Evolutionary conservation across 2,329 filamentous ascomycete species (phyloP), one percentile per base, ranked within the genome.

Genomic region (Ophiostoma novo-ulmi): DNA sequence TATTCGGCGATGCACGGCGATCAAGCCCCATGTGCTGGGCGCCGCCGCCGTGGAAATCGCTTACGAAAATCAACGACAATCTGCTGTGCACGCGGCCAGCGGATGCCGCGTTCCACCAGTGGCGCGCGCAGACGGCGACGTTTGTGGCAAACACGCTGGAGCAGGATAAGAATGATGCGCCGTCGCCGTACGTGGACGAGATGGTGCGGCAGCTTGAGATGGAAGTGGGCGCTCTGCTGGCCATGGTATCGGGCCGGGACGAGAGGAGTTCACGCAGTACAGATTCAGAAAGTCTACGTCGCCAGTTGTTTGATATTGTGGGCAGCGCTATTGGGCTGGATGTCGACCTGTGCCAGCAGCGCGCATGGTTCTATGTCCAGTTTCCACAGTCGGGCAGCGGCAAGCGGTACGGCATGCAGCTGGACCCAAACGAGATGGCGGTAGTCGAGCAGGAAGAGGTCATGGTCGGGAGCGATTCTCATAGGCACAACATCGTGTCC

Each of bases 1-100:
- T 73, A 8, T 73, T 73, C 39, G 31, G 69, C 63, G 55, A 63
- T 38, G 67, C 48, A 5, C 70, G 67, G 20, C 63, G 22, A 10
- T 41, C 72, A 6, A 73, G 72, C 64, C 72, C 44, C 48, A 73
- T 73, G 72, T 69, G 61, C 44, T 73, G 72, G 72, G 70, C 72
- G 1, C 52, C 67, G 2, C 63, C 55, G 7, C 71, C 70, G 69
- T 66, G 70, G 35, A 31, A 31, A 0, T 5, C 68, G 1, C 35
- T 73, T 14, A 39, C 26, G 10, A 67, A 69, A 7, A 63, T 71
- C 31, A 70, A 70, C 70, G 65, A 68, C 36, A n/a, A 67, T 68
- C 7, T 58, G 68, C 63, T 71, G 63, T 44, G 48, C n/a, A 44
- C 22, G 20, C 61, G 66, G 14, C n/a, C 39, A 36, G 11, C 35